Evolutionary conservation across 1,284 basidiomycete genomes (phyloP).

Genomic region (Entoloma clypeatum): DNA sequence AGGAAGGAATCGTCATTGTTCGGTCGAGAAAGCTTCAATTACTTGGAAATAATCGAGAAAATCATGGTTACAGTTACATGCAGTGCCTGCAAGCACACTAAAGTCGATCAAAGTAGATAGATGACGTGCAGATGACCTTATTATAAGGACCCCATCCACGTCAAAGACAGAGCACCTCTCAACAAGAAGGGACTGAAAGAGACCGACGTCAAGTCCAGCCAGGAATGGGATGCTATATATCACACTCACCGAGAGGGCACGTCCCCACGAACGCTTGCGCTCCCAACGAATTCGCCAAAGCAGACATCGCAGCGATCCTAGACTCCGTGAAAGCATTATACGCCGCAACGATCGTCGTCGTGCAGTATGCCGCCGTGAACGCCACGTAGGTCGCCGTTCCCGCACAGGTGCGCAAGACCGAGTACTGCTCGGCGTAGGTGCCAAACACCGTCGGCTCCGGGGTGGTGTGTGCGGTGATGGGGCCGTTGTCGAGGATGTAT

Average conservation of each 20-base stretch:
- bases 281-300: conserved; percentile 10
- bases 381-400: conserved; percentile 12
- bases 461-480: conserved; percentile 1
- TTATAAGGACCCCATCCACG: background rate
- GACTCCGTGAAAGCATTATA: conserved; percentile 10
- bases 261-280: conserved; percentile 13
- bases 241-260: conserved; percentile 11
- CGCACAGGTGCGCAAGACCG: conserved; percentile 13
- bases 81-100: background rate
- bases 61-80: background rate
- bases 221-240: background rate
- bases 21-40: no score
- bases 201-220: background rate
- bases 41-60: no score
- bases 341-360: conserved; percentile 4
- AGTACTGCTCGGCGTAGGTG: conserved; percentile 13
- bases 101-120: background rate
- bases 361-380: conserved; percentile 13
- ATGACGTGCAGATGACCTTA: no score
- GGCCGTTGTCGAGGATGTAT: conserved; percentile 6
- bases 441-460: background rate
- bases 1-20: no score
- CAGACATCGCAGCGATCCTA: conserved; percentile 1
- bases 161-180: no score
- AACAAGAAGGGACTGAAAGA: background rate